phyloP scores from a whole-genome alignment of 257 asterid genomes.

The Jacaranda copaia region DNA sequence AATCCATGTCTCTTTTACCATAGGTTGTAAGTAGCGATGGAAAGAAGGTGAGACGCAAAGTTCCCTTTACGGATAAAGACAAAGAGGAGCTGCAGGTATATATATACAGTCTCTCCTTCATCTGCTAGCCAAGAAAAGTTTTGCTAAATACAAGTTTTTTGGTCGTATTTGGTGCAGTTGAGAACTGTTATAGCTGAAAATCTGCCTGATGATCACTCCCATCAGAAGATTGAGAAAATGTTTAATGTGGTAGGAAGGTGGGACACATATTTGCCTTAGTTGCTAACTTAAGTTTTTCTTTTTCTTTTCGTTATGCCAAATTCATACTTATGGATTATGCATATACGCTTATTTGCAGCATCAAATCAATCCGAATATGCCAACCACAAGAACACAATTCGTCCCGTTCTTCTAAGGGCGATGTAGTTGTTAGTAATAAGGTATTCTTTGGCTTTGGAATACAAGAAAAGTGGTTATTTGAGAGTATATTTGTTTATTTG shows the following conservation, averaged over 20 bases:
- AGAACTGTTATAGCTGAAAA: constrained; percentile 93
- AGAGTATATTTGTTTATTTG: neutral
- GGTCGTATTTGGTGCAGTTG: constrained; percentile 43
- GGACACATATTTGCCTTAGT: neutral
- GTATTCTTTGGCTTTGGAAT: constrained; percentile 28
- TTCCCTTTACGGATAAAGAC: constrained; percentile 78
- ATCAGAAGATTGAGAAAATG: constrained; percentile 92
- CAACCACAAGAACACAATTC: constrained; percentile 90
- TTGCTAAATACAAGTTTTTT: neutral
- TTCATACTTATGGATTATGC: neutral
- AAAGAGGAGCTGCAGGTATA: constrained; percentile 92
- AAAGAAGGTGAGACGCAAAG: constrained; percentile 82
- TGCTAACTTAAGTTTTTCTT: neutral
- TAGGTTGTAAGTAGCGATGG: constrained; percentile 87
- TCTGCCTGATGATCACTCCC: constrained; percentile 97
- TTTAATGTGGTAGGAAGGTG: constrained; percentile 91
- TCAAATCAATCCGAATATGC: constrained; percentile 85
- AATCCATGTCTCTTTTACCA: neutral
- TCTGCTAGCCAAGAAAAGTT: no score
- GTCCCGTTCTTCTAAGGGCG: constrained; percentile 73
- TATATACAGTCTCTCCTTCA: neutral
- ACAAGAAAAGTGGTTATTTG: neutral
- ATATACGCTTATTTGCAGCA: constrained; percentile 48
- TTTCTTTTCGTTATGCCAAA: neutral
- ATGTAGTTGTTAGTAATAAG: constrained; percentile 80